Percentiles rank a stretch among this genome's conserved stretches.
Conservation (phyloP, 257 asterid species). For the Solanum ossicruentum region DNA sequence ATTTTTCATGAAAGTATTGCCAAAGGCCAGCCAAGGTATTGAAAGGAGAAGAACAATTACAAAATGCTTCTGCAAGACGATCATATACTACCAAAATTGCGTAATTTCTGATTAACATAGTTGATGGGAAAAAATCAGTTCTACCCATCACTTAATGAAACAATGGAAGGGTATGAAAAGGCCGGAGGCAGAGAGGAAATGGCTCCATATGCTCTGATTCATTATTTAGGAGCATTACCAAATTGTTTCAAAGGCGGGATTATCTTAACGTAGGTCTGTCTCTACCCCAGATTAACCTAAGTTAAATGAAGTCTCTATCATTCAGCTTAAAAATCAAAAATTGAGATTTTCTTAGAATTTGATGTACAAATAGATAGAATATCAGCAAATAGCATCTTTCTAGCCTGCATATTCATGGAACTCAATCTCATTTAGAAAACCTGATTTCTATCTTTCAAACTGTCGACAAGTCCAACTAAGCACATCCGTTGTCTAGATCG, state of each 20-base stretch:
- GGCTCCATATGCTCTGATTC: too few species aligned
- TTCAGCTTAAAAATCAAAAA: too few species aligned
- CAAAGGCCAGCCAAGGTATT: not conserved
- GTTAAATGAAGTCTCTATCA: too few species aligned
- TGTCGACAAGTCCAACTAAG: not conserved
- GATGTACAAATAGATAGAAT: too few species aligned
- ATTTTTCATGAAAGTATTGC: not conserved
- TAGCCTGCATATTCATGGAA: too few species aligned
- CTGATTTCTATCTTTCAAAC: not conserved
- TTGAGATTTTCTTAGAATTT: too few species aligned
- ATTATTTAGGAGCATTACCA: too few species aligned
- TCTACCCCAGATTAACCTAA: too few species aligned
- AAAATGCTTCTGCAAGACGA: not conserved
- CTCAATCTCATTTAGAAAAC: too few species aligned
- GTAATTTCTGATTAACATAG: not conserved
- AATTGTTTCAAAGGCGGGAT: too few species aligned
- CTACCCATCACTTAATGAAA: not conserved
- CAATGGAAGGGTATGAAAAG: not conserved
- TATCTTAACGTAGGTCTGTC: too few species aligned
- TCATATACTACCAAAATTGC: not conserved
- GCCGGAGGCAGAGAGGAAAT: not conserved
- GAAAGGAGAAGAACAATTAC: not conserved
- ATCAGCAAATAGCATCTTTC: too few species aligned
- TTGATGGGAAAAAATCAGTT: not conserved
- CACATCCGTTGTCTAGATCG: not conserved